Evolutionary conservation across 2,329 filamentous ascomycete species (phyloP).

Genomic region (Penicillium hordei): DNA sequence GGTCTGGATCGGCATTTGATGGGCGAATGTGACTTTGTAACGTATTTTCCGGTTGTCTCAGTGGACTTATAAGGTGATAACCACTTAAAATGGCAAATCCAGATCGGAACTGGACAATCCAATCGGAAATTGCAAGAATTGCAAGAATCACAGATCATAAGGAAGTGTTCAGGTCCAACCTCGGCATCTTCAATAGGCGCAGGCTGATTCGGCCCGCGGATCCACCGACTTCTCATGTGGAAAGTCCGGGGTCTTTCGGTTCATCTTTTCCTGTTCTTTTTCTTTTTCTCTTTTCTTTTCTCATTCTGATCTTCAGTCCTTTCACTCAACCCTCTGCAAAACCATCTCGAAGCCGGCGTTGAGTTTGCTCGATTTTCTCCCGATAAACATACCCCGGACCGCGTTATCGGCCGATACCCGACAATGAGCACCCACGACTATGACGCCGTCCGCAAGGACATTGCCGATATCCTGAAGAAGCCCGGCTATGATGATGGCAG

Average conservation of each 20-base stretch:
- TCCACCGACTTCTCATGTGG: slow-evolving; percentile 36
- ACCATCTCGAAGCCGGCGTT: background rate
- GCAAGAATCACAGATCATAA: background rate
- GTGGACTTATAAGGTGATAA: background rate
- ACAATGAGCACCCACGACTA: slow-evolving; percentile 42
- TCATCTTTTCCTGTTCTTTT: background rate
- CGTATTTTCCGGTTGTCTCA: background rate
- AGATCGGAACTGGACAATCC: background rate
- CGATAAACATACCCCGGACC: slow-evolving; percentile 15
- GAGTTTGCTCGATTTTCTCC: slow-evolving; percentile 6
- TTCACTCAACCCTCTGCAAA: background rate
- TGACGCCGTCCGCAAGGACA: slow-evolving; percentile 55
- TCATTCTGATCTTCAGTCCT: slow-evolving; percentile 3
- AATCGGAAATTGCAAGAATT: slow-evolving; percentile 4
- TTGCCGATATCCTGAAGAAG: slow-evolving; percentile 56
- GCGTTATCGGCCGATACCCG: slow-evolving; percentile 27
- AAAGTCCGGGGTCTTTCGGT: slow-evolving; percentile 18
- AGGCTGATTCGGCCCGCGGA: slow-evolving; percentile 30
- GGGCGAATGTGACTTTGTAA: slow-evolving; percentile 10
- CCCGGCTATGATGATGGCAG: slow-evolving; percentile 66
- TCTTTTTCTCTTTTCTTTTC: slow-evolving; percentile 1
- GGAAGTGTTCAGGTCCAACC: slow-evolving; percentile 16
- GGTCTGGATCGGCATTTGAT: slow-evolving; percentile 24
- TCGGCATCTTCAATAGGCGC: slow-evolving; percentile 30
- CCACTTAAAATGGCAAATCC: background rate